phyloP scores from a whole-genome alignment of 129 eudicot genomes.

The Artemisia argyi region DNA sequence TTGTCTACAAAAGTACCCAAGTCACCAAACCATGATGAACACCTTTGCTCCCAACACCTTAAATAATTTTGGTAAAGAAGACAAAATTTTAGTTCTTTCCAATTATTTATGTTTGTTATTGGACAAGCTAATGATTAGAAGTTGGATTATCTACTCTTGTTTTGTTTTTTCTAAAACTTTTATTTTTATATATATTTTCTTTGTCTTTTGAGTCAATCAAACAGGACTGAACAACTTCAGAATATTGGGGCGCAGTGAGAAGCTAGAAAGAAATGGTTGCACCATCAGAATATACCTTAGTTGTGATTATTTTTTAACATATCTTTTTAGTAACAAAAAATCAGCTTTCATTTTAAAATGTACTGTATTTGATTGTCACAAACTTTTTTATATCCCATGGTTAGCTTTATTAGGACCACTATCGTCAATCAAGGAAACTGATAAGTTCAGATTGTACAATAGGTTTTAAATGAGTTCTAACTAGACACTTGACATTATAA shows the following conservation, averaged over 20 bases:
- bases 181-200: background rate
- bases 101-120: constrained; percentile 3
- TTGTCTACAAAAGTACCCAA: too few species aligned
- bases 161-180: background rate
- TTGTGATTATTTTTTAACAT: constrained; percentile 21
- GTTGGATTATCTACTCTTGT: background rate
- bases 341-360: too few species aligned
- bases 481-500: too few species aligned
- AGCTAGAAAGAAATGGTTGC: constrained; percentile 31
- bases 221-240: constrained; percentile 15
- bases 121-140: constrained; percentile 24
- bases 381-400: constrained; percentile 14
- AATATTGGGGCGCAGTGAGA: constrained; percentile 23
- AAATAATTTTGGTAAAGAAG: constrained; percentile 20
- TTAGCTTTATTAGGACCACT: constrained; percentile 17
- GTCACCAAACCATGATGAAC: background rate
- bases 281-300: constrained; percentile 33
- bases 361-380: constrained; percentile 7
- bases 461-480: too few species aligned
- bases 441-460: too few species aligned
- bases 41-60: background rate
- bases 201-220: constrained; percentile 26
- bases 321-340: background rate
- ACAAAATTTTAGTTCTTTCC: constrained; percentile 18
- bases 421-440: background rate